These are phyloP conservation scores for Candida wancherniae DNA, from an alignment of 805 yeast genomes.

Conservation along the genomic window DNA sequence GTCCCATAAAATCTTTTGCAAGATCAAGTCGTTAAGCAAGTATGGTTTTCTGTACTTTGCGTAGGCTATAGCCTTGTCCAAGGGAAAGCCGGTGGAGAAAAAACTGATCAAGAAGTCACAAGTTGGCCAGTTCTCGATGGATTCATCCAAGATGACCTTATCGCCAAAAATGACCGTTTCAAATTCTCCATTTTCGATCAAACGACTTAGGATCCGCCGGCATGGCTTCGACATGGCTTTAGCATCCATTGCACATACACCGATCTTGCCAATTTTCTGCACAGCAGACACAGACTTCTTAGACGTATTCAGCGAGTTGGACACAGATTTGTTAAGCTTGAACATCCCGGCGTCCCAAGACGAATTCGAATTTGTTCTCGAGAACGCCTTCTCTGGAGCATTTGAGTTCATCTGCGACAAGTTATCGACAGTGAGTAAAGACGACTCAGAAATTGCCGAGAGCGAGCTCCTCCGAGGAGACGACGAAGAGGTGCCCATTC, in stretches of 20 bases:
- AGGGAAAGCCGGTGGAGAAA: slow-evolving; percentile 93
- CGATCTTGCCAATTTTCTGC: slow-evolving; percentile 85
- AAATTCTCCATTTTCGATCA: slow-evolving; percentile 91
- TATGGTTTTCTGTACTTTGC: slow-evolving; percentile 87
- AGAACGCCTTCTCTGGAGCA: slow-evolving; percentile 9
- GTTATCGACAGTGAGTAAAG: slow-evolving; percentile 15
- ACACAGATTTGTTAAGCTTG: slow-evolving; percentile 32
- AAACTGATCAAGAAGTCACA: slow-evolving; percentile 93
- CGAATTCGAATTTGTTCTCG: slow-evolving; percentile 21
- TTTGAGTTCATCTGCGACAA: slow-evolving; percentile 17
- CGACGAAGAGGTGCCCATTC: slow-evolving; percentile 9
- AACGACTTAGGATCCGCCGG: slow-evolving; percentile 77
- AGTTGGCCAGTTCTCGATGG: slow-evolving; percentile 97
- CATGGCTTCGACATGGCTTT: slow-evolving; percentile 96
- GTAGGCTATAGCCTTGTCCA: slow-evolving; percentile 90
- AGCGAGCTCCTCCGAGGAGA: slow-evolving; percentile 16
- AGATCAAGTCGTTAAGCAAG: slow-evolving; percentile 77
- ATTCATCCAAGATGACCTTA: slow-evolving; percentile 90
- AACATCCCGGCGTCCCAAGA: slow-evolving; percentile 18
- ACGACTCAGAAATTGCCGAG: slow-evolving; percentile 15
- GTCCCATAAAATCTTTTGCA: slow-evolving; percentile 98
- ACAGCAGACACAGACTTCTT: slow-evolving; percentile 29
- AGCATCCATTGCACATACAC: slow-evolving; percentile 98
- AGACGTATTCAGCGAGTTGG: slow-evolving; percentile 32
- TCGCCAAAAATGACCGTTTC: slow-evolving; percentile 97